Evolutionary conservation across 352 stramenopile genomes (phyloP), one percentile per base, ranked within the genome.

Genomic region (Globisporangium middletonii): DNA sequence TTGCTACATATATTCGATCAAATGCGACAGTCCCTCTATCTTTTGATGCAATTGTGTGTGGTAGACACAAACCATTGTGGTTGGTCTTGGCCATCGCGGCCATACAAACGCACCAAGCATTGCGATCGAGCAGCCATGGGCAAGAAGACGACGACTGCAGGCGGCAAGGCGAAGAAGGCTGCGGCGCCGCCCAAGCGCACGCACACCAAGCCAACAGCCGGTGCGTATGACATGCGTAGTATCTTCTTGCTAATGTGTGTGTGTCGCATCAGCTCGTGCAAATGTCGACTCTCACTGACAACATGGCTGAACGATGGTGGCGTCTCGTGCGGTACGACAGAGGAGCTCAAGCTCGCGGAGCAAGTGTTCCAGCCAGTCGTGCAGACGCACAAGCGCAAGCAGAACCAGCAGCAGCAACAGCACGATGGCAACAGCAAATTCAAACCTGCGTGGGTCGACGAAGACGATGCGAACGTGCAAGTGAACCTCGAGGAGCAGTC

Each of bases 381-480:
- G 56, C 42, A 37, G 60, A 66, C 41, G 38, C 51, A 30, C 46
- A 76, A 76, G 62, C 67, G 80, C 50, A 75, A 79, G 44, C 53
- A 69, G n/a, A 41, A 59, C 45, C 35, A 27, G n/a, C 47, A 59
- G 49, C 35, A 27, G 58, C 63, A 63, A 57, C n/a, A 13, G 45
- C 45, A 64, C 6, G 53, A 46, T 35, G 54, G 62, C 30, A 59
- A 52, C 16, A 53, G 45, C 2, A 65, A 68, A 27, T 53, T 83
- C 12, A 72, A 85, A 46, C 68, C 80, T 0, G 88, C 83, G 18
- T 97, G 88, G 88, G 73, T 91, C 46, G 88, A 97, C 68, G 87
- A 96, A 8, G 88, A 96, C 55, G 88, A 97, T 57, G 74, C 72
- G 7, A 61, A 79, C 18, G 69, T 95, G 18, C 58, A 85, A 38